A percentile compares a stretch with the other conserved stretches of the same genome.
These are phyloP conservation scores for Neonectria neomacrospora DNA, from an alignment of 2,329 filamentous ascomycete genomes.

Conservation along the genomic window DNA sequence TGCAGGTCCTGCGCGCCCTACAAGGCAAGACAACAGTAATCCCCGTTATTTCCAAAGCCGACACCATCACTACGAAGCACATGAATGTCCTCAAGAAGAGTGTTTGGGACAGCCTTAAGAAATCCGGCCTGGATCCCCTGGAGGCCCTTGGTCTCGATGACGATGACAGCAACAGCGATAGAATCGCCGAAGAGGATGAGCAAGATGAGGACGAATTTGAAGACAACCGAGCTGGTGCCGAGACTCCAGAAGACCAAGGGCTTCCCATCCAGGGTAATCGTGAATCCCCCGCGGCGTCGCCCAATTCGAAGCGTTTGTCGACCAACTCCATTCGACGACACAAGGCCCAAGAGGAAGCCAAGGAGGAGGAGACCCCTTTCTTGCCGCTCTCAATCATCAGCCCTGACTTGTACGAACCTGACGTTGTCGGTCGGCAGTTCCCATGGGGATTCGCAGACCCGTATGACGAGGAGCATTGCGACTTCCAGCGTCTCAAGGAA, in stretches of 20 bases:
- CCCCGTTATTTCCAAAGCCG: constrained; percentile 94
- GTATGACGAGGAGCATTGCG: constrained; percentile 90
- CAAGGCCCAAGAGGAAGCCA: constrained; percentile 59
- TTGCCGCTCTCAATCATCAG: constrained; percentile 93
- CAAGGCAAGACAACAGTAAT: constrained; percentile 96
- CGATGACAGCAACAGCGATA: constrained; percentile 70
- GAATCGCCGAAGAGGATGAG: constrained; percentile 69
- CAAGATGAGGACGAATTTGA: constrained; percentile 42
- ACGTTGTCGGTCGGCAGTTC: constrained; percentile 84
- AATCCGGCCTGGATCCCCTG: constrained; percentile 86
- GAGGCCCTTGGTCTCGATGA: constrained; percentile 87
- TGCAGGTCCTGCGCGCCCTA: constrained; percentile 88
- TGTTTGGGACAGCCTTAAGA: constrained; percentile 89
- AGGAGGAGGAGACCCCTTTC: constrained; percentile 70
- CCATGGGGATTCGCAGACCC: constrained; percentile 98
- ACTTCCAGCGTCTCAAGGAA: constrained; percentile 91
- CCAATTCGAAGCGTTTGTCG: constrained; percentile 59
- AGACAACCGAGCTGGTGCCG: constrained; percentile 36
- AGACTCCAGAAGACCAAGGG: constrained; percentile 48
- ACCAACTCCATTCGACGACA: constrained; percentile 57
- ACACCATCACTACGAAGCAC: constrained; percentile 94
- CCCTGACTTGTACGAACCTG: constrained; percentile 88
- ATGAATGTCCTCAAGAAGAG: constrained; percentile 92
- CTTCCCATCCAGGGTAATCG: constrained; percentile 52
- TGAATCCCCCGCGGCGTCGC: constrained; percentile 48